Percentiles rank a stretch among this genome's conserved stretches.
Evolutionary conservation across 495 filamentous ascomycete genomes (phyloP).

Genomic region (Penicillium daleae): DNA sequence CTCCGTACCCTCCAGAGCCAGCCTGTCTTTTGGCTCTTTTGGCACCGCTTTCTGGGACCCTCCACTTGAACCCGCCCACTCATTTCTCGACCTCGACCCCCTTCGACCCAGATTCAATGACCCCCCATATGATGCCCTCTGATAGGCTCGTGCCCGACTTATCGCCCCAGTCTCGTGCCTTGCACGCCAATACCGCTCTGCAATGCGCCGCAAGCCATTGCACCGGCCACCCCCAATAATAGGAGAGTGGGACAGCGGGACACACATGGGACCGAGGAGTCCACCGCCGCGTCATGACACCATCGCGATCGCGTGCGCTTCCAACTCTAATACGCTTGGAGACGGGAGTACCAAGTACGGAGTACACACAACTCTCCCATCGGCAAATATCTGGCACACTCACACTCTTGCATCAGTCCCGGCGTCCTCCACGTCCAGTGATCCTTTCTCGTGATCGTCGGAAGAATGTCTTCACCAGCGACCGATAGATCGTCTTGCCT

Average conservation of each 20-base stretch:
- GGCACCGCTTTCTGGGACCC: not conserved
- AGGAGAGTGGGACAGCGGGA: constrained; percentile 10
- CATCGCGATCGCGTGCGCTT: not conserved
- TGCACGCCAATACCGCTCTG: constrained; percentile 1
- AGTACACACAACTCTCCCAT: not conserved
- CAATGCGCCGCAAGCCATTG: constrained; percentile 6
- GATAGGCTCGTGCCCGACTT: constrained; percentile 27
- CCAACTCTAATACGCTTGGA: no score
- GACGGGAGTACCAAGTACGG: not conserved
- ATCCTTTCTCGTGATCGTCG: constrained; percentile 34
- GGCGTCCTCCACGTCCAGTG: constrained; percentile 9
- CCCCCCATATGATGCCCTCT: constrained; percentile 13
- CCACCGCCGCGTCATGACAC: constrained; percentile 21
- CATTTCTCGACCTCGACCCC: constrained; percentile 14
- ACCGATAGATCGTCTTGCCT: constrained; percentile 54
- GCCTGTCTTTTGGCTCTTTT: not conserved
- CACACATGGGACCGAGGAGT: constrained; percentile 18
- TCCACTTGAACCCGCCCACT: not conserved
- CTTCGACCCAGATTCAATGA: constrained; percentile 15
- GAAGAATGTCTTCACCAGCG: constrained; percentile 46
- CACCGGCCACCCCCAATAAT: constrained; percentile 6
- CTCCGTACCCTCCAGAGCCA: not conserved
- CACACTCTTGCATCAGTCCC: not conserved
- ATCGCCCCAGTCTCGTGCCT: constrained; percentile 24
- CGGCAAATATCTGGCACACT: not conserved